Percentiles rank a stretch among this genome's conserved stretches.
Conservation (phyloP, 441 rosid genomes). For the Populus trichocarpa region DNA sequence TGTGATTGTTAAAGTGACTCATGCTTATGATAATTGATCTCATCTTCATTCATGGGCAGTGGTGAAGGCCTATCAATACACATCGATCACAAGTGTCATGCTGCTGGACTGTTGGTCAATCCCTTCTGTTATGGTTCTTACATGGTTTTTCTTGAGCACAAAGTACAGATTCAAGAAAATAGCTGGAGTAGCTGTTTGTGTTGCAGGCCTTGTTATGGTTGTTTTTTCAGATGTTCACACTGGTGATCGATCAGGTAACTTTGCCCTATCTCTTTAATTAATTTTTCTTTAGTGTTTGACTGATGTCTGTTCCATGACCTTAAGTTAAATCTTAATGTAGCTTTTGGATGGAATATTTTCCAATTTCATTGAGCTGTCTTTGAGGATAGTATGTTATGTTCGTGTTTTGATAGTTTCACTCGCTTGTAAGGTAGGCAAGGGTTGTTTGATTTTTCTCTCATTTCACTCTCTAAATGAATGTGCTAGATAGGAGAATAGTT, state of each 20-base stretch:
- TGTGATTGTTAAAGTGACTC: neutral
- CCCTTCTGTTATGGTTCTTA: constrained; percentile 80
- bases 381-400: neutral
- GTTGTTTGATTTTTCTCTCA: neutral
- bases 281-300: neutral
- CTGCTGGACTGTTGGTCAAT: constrained; percentile 96
- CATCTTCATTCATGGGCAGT: constrained; percentile 37
- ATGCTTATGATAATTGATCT: constrained; percentile 6
- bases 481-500: neutral
- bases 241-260: constrained; percentile 64
- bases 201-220: constrained; percentile 73
- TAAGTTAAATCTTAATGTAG: neutral
- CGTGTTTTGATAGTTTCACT: neutral
- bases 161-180: constrained; percentile 75
- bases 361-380: neutral
- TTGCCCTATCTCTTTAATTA: constrained; percentile 1
- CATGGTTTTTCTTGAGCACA: constrained; percentile 70
- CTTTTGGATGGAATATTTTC: neutral
- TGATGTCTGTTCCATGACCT: neutral
- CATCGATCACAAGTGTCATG: constrained; percentile 90
- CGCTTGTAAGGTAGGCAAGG: no score
- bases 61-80: constrained; percentile 93
- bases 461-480: neutral
- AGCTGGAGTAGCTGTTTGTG: constrained; percentile 71
- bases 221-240: constrained; percentile 93